Percentiles rank a stretch among this genome's conserved stretches.
Evolutionary conservation across 768 basidiomycete genomes (phyloP).

Genomic region (Solioccasus polychromus): DNA sequence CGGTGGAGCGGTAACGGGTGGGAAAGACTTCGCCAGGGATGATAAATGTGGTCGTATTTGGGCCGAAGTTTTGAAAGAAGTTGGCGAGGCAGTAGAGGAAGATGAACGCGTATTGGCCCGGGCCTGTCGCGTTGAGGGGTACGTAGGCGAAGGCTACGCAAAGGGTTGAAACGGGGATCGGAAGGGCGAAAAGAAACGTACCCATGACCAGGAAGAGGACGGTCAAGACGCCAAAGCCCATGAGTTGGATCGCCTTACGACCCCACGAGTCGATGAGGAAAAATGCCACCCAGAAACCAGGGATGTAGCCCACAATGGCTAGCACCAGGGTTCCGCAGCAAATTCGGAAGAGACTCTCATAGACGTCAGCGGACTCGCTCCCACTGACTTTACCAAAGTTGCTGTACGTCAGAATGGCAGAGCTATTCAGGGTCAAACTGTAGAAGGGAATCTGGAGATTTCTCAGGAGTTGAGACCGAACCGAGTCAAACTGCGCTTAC

Average conservation of each 20-base stretch:
- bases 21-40: constrained; percentile 79
- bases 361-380: constrained; percentile 10
- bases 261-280: constrained; percentile 69
- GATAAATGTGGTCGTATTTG: constrained; percentile 65
- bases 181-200: constrained; percentile 28
- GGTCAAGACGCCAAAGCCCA: constrained; percentile 67
- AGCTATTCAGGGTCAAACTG: constrained; percentile 79
- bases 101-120: constrained; percentile 56
- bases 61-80: constrained; percentile 19
- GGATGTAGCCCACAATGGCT: constrained; percentile 17
- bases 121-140: constrained; percentile 44
- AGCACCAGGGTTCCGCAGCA: constrained; percentile 20
- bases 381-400: constrained; percentile 50
- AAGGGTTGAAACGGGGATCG: constrained; percentile 2
- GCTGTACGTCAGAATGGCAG: constrained; percentile 71
- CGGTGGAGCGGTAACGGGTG: constrained; percentile 67
- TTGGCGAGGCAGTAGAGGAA: constrained; percentile 13
- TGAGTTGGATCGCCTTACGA: constrained; percentile 71
- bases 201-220: constrained; percentile 68
- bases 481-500: constrained; percentile 37
- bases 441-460: constrained; percentile 75
- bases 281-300: constrained; percentile 64
- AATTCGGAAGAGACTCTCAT: constrained; percentile 24
- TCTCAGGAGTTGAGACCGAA: not conserved
- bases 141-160: constrained; percentile 60